phyloP scores from a whole-genome alignment of 768 basidiomycete genomes.

The Trametes punicea region DNA sequence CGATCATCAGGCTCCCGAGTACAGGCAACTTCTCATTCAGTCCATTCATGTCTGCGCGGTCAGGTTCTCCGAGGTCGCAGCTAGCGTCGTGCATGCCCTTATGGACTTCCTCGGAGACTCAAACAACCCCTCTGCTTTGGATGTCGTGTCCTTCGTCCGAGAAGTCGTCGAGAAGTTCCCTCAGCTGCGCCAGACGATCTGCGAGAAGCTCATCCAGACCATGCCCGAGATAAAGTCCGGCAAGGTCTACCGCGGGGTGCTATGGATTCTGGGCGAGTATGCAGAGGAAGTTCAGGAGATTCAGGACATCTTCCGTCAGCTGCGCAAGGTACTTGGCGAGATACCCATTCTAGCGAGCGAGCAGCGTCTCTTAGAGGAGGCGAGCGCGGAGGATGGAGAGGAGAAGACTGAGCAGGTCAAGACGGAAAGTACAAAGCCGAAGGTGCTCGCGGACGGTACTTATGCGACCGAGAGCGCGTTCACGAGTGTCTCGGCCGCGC shows the following conservation, averaged over 20 bases:
- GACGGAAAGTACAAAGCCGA: constrained; percentile 53
- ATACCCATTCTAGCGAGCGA: constrained; percentile 96
- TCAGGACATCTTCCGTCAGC: constrained; percentile 65
- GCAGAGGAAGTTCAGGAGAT: constrained; percentile 68
- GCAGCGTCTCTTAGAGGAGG: constrained; percentile 77
- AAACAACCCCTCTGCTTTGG: constrained; percentile 91
- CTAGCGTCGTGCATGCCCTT: constrained; percentile 88
- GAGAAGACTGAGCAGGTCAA: constrained; percentile 50
- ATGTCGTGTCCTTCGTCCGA: constrained; percentile 86
- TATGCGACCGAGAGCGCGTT: constrained; percentile 97
- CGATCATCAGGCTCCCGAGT: constrained; percentile 73
- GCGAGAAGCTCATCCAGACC: constrained; percentile 78
- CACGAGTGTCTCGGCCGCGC: constrained; percentile 55
- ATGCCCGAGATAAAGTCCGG: constrained; percentile 90
- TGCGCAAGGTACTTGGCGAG: constrained; percentile 87
- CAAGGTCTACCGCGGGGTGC: constrained; percentile 92
- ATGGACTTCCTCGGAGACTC: constrained; percentile 96
- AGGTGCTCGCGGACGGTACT: constrained; percentile 92
- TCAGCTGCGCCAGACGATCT: constrained; percentile 72
- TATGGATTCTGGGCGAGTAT: constrained; percentile 99
- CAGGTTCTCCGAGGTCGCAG: constrained; percentile 95
- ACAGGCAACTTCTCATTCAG: constrained; percentile 94
- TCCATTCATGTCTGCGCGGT: constrained; percentile 96
- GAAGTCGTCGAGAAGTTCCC: constrained; percentile 99
- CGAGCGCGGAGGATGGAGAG: constrained; percentile 53